A percentile compares a stretch with the other conserved stretches of the same genome.
These are phyloP conservation scores for Fusarium udum DNA, from an alignment of 2,329 filamentous ascomycete genomes.

Conservation along the genomic window DNA sequence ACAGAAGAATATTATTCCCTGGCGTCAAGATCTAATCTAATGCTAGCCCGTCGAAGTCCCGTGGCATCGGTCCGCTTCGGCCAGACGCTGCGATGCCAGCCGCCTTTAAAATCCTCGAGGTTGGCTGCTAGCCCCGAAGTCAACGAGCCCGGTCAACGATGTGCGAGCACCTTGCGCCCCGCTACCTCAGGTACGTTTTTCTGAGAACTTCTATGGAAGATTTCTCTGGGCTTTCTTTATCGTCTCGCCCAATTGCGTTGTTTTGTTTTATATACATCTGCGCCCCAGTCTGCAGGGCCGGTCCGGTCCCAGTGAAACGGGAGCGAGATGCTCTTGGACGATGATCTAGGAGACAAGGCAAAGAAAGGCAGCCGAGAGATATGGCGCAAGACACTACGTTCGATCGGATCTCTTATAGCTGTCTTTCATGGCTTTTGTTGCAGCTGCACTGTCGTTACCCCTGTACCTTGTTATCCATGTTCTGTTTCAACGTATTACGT, in stretches of 20 bases:
- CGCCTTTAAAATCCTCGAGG: conserved; percentile 5
- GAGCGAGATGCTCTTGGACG: conserved; percentile 22
- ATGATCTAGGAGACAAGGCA: neutral
- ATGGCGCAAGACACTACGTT: conserved; percentile 23
- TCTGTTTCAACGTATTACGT: conserved; percentile 6
- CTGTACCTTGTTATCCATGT: conserved; percentile 13
- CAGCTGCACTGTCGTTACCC: conserved; percentile 10
- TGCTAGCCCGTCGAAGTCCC: conserved; percentile 37
- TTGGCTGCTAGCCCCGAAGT: conserved; percentile 2
- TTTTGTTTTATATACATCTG: neutral
- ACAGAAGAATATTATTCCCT: neutral
- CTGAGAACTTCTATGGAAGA: conserved; percentile 21
- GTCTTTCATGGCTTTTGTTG: conserved; percentile 2
- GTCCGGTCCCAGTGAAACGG: conserved; percentile 38
- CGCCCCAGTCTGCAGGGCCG: conserved; percentile 37
- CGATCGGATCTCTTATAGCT: conserved; percentile 35
- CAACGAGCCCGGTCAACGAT: conserved; percentile 23
- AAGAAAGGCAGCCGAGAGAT: conserved; percentile 17
- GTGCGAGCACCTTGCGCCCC: conserved; percentile 29
- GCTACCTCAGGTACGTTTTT: conserved; percentile 39
- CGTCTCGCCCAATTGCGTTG: conserved; percentile 17
- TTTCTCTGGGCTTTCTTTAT: conserved; percentile 16
- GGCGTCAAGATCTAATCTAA: neutral
- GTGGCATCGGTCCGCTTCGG: conserved; percentile 32
- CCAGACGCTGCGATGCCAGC: conserved; percentile 29